Conservation (phyloP, 768 basidiomycete genomes). For the Nidula microcarpa region DNA sequence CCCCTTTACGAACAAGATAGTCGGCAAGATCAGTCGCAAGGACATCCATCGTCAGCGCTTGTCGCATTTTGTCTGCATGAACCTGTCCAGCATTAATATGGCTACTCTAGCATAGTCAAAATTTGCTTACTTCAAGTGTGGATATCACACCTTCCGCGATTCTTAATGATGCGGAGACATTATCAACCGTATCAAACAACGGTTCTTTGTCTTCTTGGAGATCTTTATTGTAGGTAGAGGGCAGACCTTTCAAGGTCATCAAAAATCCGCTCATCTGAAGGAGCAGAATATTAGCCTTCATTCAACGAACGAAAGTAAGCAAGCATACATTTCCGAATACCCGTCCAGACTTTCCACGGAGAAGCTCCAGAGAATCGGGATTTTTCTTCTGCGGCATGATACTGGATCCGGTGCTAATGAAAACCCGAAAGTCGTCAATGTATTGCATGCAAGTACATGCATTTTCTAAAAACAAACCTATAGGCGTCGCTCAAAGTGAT, state of each 20-base stretch:
- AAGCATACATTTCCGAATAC: slow-evolving; percentile 82
- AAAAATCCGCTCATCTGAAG: slow-evolving; percentile 91
- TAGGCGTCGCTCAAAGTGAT: slow-evolving; percentile 96
- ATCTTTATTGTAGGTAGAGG: slow-evolving; percentile 99
- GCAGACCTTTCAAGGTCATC: slow-evolving; percentile 95
- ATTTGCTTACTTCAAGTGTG: slow-evolving; percentile 65
- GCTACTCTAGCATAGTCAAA: not conserved
- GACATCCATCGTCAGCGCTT: slow-evolving; percentile 93
- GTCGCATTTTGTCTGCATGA: slow-evolving; percentile 84
- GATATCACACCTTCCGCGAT: slow-evolving; percentile 95
- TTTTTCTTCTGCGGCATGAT: slow-evolving; percentile 99
- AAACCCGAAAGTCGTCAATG: not conserved
- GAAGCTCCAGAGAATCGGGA: slow-evolving; percentile 91
- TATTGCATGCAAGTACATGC: too few species aligned
- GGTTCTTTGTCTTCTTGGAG: slow-evolving; percentile 99
- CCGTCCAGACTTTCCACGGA: slow-evolving; percentile 93
- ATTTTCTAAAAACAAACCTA: slow-evolving; percentile 48
- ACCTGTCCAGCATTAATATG: slow-evolving; percentile 47
- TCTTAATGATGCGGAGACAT: slow-evolving; percentile 79
- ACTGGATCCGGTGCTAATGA: slow-evolving; percentile 87
- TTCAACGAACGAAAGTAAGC: not conserved
- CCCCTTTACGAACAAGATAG: slow-evolving; percentile 97
- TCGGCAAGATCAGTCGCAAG: slow-evolving; percentile 99
- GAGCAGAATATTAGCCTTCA: slow-evolving; percentile 4
- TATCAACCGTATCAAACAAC: slow-evolving; percentile 91